phyloP scores from a whole-genome alignment of 192 early-diverging fungal species.

The Coemansia aciculifera region DNA sequence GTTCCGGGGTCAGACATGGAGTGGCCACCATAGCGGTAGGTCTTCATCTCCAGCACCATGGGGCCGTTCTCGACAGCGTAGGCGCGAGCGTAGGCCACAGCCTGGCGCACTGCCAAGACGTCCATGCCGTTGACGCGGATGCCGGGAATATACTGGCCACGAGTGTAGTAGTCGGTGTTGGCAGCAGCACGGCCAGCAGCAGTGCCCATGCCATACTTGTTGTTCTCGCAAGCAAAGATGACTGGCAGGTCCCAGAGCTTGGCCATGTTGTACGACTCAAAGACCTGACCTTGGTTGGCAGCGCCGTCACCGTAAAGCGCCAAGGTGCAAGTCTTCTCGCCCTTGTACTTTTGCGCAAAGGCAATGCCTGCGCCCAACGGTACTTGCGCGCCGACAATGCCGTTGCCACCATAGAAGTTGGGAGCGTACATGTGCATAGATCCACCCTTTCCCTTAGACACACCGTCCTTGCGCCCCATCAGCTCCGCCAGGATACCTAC shows the following conservation, averaged over 20 bases:
- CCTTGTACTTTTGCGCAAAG: conserved; percentile 90
- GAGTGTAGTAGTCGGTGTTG: conserved; percentile 90
- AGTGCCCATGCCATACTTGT: conserved; percentile 99
- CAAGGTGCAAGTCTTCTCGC: conserved; percentile 77
- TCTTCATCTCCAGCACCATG: conserved; percentile 91
- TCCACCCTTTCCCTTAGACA: conserved; percentile 95
- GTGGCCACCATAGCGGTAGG: conserved; percentile 99
- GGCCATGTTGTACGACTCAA: conserved; percentile 99
- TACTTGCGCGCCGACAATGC: conserved; percentile 97
- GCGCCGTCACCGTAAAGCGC: conserved; percentile 97
- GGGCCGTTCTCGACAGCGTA: conserved; percentile 83
- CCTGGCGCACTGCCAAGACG: conserved; percentile 86
- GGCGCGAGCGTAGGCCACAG: conserved; percentile 81
- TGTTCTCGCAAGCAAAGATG: conserved; percentile 98
- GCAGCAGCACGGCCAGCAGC: conserved; percentile 86
- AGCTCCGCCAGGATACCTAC: conserved; percentile 73
- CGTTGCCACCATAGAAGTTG: conserved; percentile 98
- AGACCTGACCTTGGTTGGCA: conserved; percentile 97
- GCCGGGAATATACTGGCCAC: conserved; percentile 96
- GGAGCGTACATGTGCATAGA: conserved; percentile 99
- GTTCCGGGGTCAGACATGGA: conserved; percentile 99
- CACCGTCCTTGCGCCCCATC: conserved; percentile 81
- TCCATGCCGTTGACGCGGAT: conserved; percentile 94
- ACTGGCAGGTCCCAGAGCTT: conserved; percentile 94
- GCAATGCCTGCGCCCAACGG: conserved; percentile 83